Evolutionary conservation across 768 basidiomycete genomes (phyloP).

Genomic region (Tylopilus balloui): DNA sequence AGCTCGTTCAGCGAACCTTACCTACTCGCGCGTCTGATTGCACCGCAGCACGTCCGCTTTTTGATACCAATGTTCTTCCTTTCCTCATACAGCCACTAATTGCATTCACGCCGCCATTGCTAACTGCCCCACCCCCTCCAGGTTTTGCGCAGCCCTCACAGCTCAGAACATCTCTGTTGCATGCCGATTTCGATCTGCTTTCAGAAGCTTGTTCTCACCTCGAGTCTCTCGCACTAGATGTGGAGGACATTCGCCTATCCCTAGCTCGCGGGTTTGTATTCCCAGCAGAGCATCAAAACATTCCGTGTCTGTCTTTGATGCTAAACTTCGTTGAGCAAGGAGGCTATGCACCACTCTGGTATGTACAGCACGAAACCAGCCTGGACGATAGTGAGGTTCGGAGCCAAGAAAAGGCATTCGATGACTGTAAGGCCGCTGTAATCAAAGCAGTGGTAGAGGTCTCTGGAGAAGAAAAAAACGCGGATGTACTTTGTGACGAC

Average conservation of each 20-base stretch:
- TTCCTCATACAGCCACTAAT: slow-evolving; percentile 54
- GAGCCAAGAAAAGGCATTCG: slow-evolving; percentile 66
- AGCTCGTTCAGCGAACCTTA: slow-evolving; percentile 18
- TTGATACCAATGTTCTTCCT: slow-evolving; percentile 60
- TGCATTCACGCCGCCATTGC: slow-evolving; percentile 56
- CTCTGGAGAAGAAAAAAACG: slow-evolving; percentile 75
- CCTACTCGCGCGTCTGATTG: not conserved
- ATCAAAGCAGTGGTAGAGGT: slow-evolving; percentile 85
- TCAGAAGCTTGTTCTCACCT: slow-evolving; percentile 72
- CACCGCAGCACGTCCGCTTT: slow-evolving; percentile 48
- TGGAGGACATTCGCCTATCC: slow-evolving; percentile 68
- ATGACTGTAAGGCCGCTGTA: slow-evolving; percentile 79
- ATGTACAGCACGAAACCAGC: slow-evolving; percentile 32
- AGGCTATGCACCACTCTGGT: slow-evolving; percentile 65
- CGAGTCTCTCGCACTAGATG: slow-evolving; percentile 74
- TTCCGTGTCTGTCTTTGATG: slow-evolving; percentile 58
- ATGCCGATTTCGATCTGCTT: slow-evolving; percentile 66
- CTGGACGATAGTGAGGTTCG: slow-evolving; percentile 44
- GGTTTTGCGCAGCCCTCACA: slow-evolving; percentile 38
- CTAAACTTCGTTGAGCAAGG: slow-evolving; percentile 74
- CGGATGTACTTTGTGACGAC: slow-evolving; percentile 73
- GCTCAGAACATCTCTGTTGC: slow-evolving; percentile 45
- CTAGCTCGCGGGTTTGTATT: slow-evolving; percentile 63
- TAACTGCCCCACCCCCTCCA: slow-evolving; percentile 33
- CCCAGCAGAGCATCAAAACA: slow-evolving; percentile 51